Percentiles rank a stretch among this genome's conserved stretches.
These are phyloP conservation scores for Phytophthora meadii DNA, from an alignment of 352 stramenopile genomes.

Conservation along the genomic window DNA sequence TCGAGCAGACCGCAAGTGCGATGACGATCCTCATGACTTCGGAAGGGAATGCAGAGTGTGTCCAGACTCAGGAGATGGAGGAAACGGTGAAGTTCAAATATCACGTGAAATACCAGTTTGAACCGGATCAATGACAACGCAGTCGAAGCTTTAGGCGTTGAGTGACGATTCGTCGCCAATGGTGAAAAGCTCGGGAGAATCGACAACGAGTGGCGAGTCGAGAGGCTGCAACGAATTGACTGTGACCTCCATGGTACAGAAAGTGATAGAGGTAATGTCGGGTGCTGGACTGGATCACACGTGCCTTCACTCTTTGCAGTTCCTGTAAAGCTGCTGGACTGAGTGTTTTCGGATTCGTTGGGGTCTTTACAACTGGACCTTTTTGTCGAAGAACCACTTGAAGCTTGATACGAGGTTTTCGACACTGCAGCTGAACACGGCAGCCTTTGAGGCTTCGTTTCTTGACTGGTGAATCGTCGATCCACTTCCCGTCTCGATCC, in stretches of 20 bases:
- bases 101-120: conserved; percentile 15
- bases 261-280: conserved; percentile 33
- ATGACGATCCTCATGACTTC: conserved; percentile 19
- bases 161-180: conserved; percentile 20
- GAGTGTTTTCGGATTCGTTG: conserved; percentile 2
- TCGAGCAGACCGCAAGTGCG: conserved; percentile 13
- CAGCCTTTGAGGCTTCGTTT: neutral
- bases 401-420: conserved; percentile 26
- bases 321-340: conserved; percentile 23
- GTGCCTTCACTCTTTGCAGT: conserved; percentile 30
- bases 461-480: neutral
- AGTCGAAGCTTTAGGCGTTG: conserved; percentile 23
- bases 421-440: conserved; percentile 14
- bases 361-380: neutral
- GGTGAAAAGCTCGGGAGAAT: conserved; percentile 17
- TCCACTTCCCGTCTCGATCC: neutral
- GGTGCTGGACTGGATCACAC: conserved; percentile 31
- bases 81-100: conserved; percentile 41
- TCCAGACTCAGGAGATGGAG: neutral
- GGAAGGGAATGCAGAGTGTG: neutral
- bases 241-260: conserved; percentile 21
- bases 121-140: conserved; percentile 12
- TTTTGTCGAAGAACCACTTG: conserved; percentile 4
- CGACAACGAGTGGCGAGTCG: conserved; percentile 26
- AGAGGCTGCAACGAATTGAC: conserved; percentile 28